phyloP scores from a whole-genome alignment of 2,329 filamentous ascomycete genomes.

The Paecilomyces dactylethromorphus region DNA sequence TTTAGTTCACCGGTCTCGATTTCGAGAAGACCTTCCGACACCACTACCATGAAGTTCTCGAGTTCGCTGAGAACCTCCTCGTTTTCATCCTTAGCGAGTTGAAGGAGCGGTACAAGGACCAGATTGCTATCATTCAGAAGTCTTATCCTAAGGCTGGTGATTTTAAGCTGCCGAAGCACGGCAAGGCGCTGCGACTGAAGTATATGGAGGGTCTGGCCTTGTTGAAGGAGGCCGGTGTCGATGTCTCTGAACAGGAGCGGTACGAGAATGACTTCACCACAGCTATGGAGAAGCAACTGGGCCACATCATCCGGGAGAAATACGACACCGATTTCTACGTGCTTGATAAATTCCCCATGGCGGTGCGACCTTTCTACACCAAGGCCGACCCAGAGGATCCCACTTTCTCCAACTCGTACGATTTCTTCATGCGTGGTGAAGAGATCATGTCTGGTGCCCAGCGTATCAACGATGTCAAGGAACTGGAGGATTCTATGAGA shows the following conservation, averaged over 20 bases:
- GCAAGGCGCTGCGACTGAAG: conserved; percentile 43
- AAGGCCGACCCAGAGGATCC: conserved; percentile 66
- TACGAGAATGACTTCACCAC: conserved; percentile 44
- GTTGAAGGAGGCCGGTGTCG: conserved; percentile 44
- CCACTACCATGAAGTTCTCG: conserved; percentile 47
- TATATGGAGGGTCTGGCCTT: conserved; percentile 45
- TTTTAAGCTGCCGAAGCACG: conserved; percentile 43
- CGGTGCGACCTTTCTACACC: conserved; percentile 85
- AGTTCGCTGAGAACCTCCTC: conserved; percentile 43
- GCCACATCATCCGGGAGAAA: conserved; percentile 77
- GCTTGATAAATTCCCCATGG: conserved; percentile 90
- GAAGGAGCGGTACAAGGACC: conserved; percentile 36
- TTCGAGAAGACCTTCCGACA: conserved; percentile 45
- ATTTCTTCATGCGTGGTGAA: conserved; percentile 66
- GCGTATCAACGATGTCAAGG: conserved; percentile 57
- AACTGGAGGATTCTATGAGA: conserved; percentile 53
- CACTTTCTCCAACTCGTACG: conserved; percentile 61
- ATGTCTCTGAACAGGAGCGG: conserved; percentile 42
- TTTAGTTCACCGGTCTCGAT: conserved; percentile 45
- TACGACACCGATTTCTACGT: conserved; percentile 95
- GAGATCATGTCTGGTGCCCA: conserved; percentile 63
- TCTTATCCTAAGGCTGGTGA: conserved; percentile 45
- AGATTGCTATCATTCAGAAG: conserved; percentile 42
- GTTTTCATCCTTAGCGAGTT: conserved; percentile 44
- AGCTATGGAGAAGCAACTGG: conserved; percentile 61